phyloP scores from a whole-genome alignment of 176 grass and related monocot species.

The Elaeis guineensis region DNA sequence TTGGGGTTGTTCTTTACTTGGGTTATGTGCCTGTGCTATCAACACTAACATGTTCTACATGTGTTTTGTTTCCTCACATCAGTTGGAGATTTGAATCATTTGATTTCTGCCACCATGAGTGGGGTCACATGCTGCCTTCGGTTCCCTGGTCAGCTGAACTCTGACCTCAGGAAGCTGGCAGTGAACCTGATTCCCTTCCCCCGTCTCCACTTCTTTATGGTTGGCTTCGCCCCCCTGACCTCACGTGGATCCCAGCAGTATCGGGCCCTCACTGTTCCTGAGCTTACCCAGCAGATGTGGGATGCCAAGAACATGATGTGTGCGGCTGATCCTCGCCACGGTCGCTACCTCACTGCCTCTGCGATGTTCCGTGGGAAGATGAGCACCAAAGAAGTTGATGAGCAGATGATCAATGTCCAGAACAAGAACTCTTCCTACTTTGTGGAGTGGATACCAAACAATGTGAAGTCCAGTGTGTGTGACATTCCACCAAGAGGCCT shows the following conservation, averaged over 20 bases:
- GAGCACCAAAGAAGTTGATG: conserved; percentile 80
- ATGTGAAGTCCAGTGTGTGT: conserved; percentile 80
- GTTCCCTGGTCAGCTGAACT: conserved; percentile 63
- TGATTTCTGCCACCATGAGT: conserved; percentile 6
- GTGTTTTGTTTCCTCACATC: background rate
- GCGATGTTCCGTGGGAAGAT: conserved; percentile 94
- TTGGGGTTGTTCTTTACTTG: too few relatives aligned
- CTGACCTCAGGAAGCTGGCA: conserved; percentile 41
- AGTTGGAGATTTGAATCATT: conserved; percentile 8
- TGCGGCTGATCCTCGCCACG: conserved; percentile 74
- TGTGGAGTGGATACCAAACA: conserved; percentile 85
- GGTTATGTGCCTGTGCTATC: background rate
- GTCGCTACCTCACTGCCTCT: conserved; percentile 74
- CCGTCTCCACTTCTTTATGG: conserved; percentile 15
- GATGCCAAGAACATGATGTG: conserved; percentile 95
- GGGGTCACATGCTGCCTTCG: conserved; percentile 2
- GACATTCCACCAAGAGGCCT: conserved; percentile 67
- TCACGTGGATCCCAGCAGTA: conserved; percentile 85
- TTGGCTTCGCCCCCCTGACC: conserved; percentile 6
- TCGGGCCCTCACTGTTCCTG: conserved; percentile 67
- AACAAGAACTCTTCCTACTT: conserved; percentile 90
- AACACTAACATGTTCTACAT: background rate
- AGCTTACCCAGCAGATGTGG: conserved; percentile 92
- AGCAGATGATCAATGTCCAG: conserved; percentile 91
- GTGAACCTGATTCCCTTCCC: conserved; percentile 7